Conservation (phyloP, 768 basidiomycete species). For the Thelephora ganbajun region DNA sequence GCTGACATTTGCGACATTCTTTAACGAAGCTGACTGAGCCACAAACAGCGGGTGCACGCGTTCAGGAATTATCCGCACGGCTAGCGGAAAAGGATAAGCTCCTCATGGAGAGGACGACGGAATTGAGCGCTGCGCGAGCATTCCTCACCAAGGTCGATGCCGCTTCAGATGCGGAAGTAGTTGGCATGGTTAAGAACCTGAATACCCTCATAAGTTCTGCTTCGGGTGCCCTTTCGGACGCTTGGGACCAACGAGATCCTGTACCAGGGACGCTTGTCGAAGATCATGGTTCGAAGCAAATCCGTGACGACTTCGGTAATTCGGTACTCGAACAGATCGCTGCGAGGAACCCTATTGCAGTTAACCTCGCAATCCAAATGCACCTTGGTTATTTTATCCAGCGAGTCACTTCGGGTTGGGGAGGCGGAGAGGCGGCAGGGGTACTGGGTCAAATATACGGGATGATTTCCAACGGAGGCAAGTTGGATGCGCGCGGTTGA, state of each 20-base stretch:
- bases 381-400: background rate
- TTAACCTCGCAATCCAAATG: background rate
- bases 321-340: background rate
- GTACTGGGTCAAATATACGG: no score
- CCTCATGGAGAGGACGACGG: slow-evolving; percentile 25
- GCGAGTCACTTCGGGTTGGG: no score
- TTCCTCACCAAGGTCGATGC: slow-evolving; percentile 30
- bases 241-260: slow-evolving; percentile 31
- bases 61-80: no score
- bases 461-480: no score
- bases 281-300: background rate
- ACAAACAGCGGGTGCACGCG: no score
- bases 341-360: background rate
- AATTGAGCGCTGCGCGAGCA: slow-evolving; percentile 30
- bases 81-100: slow-evolving; percentile 2
- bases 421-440: no score
- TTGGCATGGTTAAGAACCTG: slow-evolving; percentile 27
- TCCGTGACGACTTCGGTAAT: background rate
- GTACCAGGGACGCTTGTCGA: slow-evolving; percentile 13
- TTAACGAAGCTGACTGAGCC: no score
- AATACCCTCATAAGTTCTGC: slow-evolving; percentile 24
- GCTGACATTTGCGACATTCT: no score
- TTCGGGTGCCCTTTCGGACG: slow-evolving; percentile 19
- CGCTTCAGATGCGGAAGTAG: slow-evolving; percentile 31
- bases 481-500: no score